phyloP scores from a whole-genome alignment of 495 filamentous ascomycete genomes.

The Schizothecium vesticola region DNA sequence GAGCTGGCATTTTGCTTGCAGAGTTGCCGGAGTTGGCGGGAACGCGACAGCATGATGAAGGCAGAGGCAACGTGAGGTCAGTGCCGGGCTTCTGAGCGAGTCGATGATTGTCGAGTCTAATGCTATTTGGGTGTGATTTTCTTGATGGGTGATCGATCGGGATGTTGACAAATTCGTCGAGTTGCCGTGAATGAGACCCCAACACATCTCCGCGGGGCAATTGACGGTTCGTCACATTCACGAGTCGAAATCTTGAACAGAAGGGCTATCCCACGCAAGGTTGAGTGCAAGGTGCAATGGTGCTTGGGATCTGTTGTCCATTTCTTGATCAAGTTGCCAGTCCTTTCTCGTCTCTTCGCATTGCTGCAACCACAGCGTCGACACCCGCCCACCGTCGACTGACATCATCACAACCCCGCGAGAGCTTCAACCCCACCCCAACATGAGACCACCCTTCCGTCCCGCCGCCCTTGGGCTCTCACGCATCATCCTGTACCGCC shows the following conservation, averaged over 20 bases:
- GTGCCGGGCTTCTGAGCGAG: background rate
- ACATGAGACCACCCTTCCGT: background rate
- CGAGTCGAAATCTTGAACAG: background rate
- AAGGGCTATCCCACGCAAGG: background rate
- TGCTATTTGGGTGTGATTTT: background rate
- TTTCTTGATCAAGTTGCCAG: background rate
- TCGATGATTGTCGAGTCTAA: background rate
- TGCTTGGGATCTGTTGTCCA: too few species aligned
- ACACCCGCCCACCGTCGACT: background rate
- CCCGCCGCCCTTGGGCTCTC: background rate
- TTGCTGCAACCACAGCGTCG: background rate
- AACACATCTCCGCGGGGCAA: background rate
- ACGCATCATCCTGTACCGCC: background rate
- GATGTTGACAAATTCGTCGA: background rate
- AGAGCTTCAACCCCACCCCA: background rate
- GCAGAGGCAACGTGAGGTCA: background rate
- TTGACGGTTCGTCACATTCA: background rate
- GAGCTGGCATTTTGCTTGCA: background rate
- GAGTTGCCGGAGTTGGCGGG: background rate
- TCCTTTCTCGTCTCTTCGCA: too few species aligned
- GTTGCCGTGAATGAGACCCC: background rate
- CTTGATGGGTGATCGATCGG: background rate
- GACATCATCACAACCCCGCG: background rate
- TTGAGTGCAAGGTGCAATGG: background rate
- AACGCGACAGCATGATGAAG: background rate